phyloP scores from a whole-genome alignment of 2,329 filamentous ascomycete species.

The Colletotrichum spinosum region DNA sequence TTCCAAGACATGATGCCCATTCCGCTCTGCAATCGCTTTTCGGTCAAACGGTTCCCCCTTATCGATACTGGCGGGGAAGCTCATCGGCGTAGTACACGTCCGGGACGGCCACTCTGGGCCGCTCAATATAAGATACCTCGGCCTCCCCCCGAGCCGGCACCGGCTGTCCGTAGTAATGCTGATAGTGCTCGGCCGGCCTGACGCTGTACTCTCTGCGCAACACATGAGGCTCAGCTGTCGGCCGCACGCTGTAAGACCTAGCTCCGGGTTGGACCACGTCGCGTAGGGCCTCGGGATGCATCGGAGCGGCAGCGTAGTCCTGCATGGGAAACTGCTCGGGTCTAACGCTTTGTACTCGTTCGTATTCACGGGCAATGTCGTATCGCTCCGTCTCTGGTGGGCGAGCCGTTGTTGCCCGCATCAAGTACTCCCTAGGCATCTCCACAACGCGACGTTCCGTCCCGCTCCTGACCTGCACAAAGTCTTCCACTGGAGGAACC shows the following conservation, averaged over 20 bases:
- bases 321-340: slow-evolving; percentile 53
- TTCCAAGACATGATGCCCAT: no score
- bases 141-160: slow-evolving; percentile 45
- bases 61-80: slow-evolving; percentile 51
- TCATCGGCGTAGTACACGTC: slow-evolving; percentile 61
- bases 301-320: slow-evolving; percentile 58
- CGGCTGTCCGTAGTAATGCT: slow-evolving; percentile 54
- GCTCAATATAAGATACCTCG: slow-evolving; percentile 59
- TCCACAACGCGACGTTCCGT: slow-evolving; percentile 56
- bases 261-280: slow-evolving; percentile 44
- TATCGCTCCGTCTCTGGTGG: slow-evolving; percentile 61
- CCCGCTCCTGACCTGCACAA: slow-evolving; percentile 59
- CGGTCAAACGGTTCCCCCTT: not conserved
- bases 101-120: slow-evolving; percentile 53
- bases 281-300: slow-evolving; percentile 52
- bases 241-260: slow-evolving; percentile 48
- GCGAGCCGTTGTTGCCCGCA: slow-evolving; percentile 69
- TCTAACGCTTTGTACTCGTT: slow-evolving; percentile 56
- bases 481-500: slow-evolving; percentile 55
- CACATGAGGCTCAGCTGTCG: slow-evolving; percentile 42
- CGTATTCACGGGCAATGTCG: slow-evolving; percentile 55
- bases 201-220: slow-evolving; percentile 54
- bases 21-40: no score
- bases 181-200: slow-evolving; percentile 51
- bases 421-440: slow-evolving; percentile 62